Conservation (phyloP, 768 basidiomycete genomes). For the Gelatoporia subvermispora region DNA sequence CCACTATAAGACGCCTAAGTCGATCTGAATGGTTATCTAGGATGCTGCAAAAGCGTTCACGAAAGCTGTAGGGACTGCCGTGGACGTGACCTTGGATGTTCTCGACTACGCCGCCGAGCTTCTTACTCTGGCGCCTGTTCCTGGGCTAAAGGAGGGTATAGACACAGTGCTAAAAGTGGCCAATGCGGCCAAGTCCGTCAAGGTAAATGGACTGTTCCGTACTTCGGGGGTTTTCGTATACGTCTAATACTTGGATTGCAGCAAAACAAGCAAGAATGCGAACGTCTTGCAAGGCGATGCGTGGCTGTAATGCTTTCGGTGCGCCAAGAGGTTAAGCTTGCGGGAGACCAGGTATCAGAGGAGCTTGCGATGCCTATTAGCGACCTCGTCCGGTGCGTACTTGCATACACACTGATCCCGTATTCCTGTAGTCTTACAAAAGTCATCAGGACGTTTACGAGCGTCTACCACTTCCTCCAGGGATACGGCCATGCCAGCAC, state of each 20-base stretch:
- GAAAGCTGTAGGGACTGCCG: conserved; percentile 39
- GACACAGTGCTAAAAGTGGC: conserved; percentile 53
- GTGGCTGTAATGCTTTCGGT: conserved; percentile 62
- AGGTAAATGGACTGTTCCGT: conserved; percentile 37
- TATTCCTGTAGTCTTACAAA: neutral
- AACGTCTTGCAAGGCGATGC: conserved; percentile 69
- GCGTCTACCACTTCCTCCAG: conserved; percentile 46
- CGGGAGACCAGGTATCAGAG: conserved; percentile 43
- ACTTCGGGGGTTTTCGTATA: neutral
- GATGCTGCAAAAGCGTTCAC: too few species aligned
- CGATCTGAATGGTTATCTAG: too few species aligned
- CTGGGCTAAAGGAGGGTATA: conserved; percentile 49
- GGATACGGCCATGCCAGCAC: conserved; percentile 65
- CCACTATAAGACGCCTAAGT: too few species aligned
- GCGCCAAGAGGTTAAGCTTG: conserved; percentile 55
- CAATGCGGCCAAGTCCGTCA: conserved; percentile 55
- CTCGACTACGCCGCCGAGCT: conserved; percentile 38
- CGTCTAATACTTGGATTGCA: conserved; percentile 19
- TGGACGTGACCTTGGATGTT: conserved; percentile 40
- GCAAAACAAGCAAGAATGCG: conserved; percentile 64
- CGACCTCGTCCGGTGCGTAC: conserved; percentile 48
- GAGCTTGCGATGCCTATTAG: conserved; percentile 48
- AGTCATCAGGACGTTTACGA: conserved; percentile 33
- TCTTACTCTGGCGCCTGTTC: conserved; percentile 49
- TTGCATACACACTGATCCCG: too few species aligned